phyloP scores from a whole-genome alignment of 352 stramenopile genomes.

The Pythium pectinolyticum region DNA sequence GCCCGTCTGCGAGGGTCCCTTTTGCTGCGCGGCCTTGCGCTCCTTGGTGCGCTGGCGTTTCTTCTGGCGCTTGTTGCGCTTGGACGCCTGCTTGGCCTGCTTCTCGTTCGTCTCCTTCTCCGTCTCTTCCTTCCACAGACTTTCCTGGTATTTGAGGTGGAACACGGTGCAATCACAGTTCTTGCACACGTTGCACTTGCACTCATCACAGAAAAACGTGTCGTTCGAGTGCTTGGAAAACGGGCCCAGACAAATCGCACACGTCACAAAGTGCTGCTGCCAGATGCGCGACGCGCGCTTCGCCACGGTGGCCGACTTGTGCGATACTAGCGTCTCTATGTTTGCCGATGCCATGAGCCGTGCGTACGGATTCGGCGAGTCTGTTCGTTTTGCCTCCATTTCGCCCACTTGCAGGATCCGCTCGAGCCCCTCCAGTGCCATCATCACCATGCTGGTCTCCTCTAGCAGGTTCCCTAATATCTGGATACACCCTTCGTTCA shows the following conservation, averaged over 20 bases:
- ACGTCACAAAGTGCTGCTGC: constrained; percentile 98
- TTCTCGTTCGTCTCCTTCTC: constrained; percentile 91
- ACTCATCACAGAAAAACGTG: constrained; percentile 97
- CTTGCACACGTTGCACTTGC: constrained; percentile 98
- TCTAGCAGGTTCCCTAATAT: constrained; percentile 91
- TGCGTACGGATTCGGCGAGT: constrained; percentile 88
- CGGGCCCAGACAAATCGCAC: constrained; percentile 94
- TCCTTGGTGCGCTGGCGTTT: constrained; percentile 84
- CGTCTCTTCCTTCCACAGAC: constrained; percentile 93
- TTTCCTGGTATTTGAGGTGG: constrained; percentile 97
- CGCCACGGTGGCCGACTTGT: constrained; percentile 93
- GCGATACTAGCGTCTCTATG: constrained; percentile 92
- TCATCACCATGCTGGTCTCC: constrained; percentile 98
- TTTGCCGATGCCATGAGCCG: constrained; percentile 88
- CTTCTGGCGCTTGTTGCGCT: constrained; percentile 84
- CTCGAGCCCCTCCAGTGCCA: constrained; percentile 97
- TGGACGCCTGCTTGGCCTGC: constrained; percentile 85
- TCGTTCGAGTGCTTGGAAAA: constrained; percentile 95
- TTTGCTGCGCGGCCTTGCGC: constrained; percentile 70
- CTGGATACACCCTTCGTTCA: constrained; percentile 87
- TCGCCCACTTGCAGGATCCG: constrained; percentile 96
- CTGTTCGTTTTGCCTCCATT: constrained; percentile 80
- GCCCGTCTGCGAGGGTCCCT: too few relatives aligned
- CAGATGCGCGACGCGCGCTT: constrained; percentile 97
- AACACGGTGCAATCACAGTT: constrained; percentile 97